Evolutionary conservation across 1,284 basidiomycete genomes (phyloP), one percentile per base, ranked within the genome.

Genomic region (Salmacisia buchloeana): DNA sequence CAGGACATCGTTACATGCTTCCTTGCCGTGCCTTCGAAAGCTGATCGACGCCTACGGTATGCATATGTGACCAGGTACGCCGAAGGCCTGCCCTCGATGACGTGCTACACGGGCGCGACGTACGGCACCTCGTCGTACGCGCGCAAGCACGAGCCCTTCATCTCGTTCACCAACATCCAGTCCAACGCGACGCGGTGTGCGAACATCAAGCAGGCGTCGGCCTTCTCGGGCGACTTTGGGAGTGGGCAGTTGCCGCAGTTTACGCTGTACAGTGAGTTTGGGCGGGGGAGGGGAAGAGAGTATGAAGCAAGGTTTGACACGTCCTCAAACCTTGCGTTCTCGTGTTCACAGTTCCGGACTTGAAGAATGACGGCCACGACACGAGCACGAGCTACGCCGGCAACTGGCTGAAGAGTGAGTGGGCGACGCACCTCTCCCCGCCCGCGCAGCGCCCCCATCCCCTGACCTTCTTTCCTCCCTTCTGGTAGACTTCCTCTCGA

Each of bases 1-100:
- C 23, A 58, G 39, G 56, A 9, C 36, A 9, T 38, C 36, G 36
- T 10, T 31, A 27, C 5, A 12, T 18, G 23, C 54, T n/a, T 34
- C 29, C 18, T 12, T n/a, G 41, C 36, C 21, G 27, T 23, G 21
- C 43, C 27, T 45, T 21, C 21, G 21, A 21, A 25, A 45, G 21
- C 43, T 21, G 43, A 25, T 23, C 27, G 21, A 21, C 27, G 21
- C 27, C 27, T 23, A 21, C 21, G 43, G 46, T 52, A 27, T 52
- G 10, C 46, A 27, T n/a, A 29, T n/a, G n/a, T 76, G 73, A 9
- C 31, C 29, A 54, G 49, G 18, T 54, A 54, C 29, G 49, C 49
- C 13, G 49, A 54, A n/a, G 49, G 49, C 12, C 49, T 54, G 49
- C 49, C 49, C 27, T 54, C 49, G 31, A 54, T 39, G 6, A 23